A percentile compares a stretch with the other conserved stretches of the same genome.
Conservation (phyloP, 768 basidiomycete genomes). For the Serendipita sp. region DNA sequence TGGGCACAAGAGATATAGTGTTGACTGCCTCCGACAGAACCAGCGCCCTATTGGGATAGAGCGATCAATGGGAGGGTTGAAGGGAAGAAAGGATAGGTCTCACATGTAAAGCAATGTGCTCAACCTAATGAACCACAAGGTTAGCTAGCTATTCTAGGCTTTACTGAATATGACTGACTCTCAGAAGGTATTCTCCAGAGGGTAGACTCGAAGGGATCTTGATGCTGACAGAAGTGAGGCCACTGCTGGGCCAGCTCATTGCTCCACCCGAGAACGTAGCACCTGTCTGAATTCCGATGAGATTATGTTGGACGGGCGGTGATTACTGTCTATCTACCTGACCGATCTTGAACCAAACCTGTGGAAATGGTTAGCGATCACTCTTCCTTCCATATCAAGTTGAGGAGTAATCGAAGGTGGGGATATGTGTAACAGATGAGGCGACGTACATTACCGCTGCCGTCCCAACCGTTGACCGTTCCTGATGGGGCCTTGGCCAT, state of each 20-base stretch:
- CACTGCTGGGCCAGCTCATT: background rate
- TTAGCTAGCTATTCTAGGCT: no score
- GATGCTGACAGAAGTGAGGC: background rate
- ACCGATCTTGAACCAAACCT: conserved; percentile 2
- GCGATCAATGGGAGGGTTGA: background rate
- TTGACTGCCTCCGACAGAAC: background rate
- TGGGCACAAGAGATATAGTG: conserved; percentile 6
- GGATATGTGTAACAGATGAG: no score
- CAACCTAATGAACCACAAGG: no score
- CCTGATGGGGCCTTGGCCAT: background rate
- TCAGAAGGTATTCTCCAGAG: conserved; percentile 7
- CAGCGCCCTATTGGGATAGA: background rate
- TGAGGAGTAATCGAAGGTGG: no score
- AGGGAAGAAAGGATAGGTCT: background rate
- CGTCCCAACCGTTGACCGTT: background rate
- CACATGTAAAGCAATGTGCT: background rate
- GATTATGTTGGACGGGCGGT: no score
- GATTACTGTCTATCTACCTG: background rate
- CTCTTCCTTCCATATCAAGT: no score
- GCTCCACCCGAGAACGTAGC: background rate
- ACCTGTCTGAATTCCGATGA: background rate
- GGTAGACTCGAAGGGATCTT: conserved; percentile 9
- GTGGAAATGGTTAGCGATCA: no score
- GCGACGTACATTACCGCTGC: background rate
- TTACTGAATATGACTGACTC: conserved; percentile 5